Evolutionary conservation across 345 rosid species (phyloP).

Genomic region (Psidium guajava): DNA sequence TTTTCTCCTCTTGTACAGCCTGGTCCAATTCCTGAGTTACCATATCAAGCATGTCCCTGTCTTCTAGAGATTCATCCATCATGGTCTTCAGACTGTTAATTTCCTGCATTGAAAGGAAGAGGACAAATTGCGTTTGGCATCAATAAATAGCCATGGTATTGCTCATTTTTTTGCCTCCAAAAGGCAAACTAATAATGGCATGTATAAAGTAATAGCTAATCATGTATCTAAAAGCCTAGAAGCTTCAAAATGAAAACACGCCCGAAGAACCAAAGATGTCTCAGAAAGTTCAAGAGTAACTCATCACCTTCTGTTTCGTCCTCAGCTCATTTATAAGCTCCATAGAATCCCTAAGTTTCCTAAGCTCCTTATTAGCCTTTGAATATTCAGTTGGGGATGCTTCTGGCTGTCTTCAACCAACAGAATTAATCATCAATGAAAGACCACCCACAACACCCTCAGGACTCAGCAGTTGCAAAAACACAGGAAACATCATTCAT

Average conservation of each 20-base stretch:
- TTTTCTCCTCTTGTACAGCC: conserved; percentile 56
- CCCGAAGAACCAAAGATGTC: background rate
- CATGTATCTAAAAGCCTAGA: background rate
- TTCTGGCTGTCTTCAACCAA: conserved; percentile 86
- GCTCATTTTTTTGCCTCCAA: background rate
- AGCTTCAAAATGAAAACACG: background rate
- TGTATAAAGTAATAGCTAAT: background rate
- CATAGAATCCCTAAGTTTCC: conserved; percentile 67
- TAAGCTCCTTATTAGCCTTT: conserved; percentile 79
- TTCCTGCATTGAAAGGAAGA: conserved; percentile 32
- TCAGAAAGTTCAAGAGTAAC: background rate
- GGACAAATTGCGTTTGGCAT: background rate
- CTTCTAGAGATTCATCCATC: conserved; percentile 53
- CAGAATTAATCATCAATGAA: conserved; percentile 3
- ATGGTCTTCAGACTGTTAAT: conserved; percentile 59
- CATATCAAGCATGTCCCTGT: conserved; percentile 77
- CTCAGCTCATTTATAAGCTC: conserved; percentile 60
- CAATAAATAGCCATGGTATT: background rate
- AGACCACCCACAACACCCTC: background rate
- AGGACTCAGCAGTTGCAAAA: background rate
- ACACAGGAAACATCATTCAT: background rate
- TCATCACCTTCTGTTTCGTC: conserved; percentile 59
- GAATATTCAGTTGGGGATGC: conserved; percentile 64
- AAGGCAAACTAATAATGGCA: background rate
- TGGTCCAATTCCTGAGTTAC: conserved; percentile 50